Evolutionary conservation across 2,329 filamentous ascomycete species (phyloP).

Genomic region (Aschersonia sp.): DNA sequence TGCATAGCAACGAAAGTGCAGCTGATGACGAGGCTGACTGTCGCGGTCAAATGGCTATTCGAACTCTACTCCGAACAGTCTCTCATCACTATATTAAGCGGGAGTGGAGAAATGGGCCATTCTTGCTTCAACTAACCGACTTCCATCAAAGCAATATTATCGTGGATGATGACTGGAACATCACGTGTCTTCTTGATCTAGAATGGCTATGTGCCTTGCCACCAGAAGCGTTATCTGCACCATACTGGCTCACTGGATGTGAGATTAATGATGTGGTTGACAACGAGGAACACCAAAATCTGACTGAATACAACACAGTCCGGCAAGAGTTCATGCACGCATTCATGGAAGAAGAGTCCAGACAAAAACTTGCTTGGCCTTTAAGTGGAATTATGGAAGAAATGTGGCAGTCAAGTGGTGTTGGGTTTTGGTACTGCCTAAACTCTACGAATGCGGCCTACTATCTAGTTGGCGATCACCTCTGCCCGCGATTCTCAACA

Average conservation of each 20-base stretch:
- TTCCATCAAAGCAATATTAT: conserved; percentile 17
- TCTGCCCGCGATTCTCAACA: conserved; percentile 1
- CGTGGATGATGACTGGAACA: neutral
- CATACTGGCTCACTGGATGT: neutral
- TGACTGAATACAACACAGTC: neutral
- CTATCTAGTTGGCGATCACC: conserved; percentile 3
- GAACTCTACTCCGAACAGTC: conserved; percentile 9
- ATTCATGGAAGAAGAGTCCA: neutral
- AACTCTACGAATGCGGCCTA: conserved; percentile 4
- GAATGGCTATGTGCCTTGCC: conserved; percentile 1
- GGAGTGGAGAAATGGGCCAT: conserved; percentile 11
- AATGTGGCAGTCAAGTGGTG: neutral
- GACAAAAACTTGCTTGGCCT: neutral
- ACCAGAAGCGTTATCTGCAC: neutral
- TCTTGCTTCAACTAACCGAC: conserved; percentile 15
- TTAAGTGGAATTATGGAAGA: neutral
- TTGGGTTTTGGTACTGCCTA: neutral
- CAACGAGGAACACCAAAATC: neutral
- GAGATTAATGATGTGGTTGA: neutral
- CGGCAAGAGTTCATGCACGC: neutral
- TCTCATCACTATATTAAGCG: conserved; percentile 11
- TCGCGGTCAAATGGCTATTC: conserved; percentile 13
- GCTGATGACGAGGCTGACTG: conserved; percentile 11
- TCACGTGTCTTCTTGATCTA: neutral
- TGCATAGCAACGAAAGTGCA: conserved; percentile 12